Conservation (phyloP, 305 asterid genomes). For the Rubia peregrina region DNA sequence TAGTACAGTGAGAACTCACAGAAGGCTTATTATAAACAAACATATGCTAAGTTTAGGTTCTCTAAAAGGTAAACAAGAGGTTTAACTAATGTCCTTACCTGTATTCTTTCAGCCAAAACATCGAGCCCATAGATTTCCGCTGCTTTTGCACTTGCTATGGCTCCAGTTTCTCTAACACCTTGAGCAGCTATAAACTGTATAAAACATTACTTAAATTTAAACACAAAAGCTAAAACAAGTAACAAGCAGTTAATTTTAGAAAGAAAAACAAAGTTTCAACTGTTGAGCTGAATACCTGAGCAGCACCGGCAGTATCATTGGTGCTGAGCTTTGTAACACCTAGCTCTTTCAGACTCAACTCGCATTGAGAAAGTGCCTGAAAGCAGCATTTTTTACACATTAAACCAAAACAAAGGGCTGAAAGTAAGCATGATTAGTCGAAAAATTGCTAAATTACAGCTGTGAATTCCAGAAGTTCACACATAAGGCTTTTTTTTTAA, state of each 20-base stretch:
- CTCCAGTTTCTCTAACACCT: constrained; percentile 61
- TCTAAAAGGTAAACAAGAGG: neutral
- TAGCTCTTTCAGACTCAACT: constrained; percentile 39
- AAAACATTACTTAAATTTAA: constrained; percentile 25
- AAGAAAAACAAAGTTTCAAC: neutral
- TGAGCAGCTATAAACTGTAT: constrained; percentile 55
- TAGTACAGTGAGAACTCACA: no score
- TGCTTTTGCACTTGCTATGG: constrained; percentile 76
- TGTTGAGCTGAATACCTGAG: constrained; percentile 46
- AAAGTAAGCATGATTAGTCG: neutral
- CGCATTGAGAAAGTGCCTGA: constrained; percentile 77
- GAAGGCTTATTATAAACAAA: neutral
- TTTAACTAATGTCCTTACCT: constrained; percentile 31
- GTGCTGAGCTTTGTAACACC: constrained; percentile 43
- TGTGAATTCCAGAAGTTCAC: neutral
- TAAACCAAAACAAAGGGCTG: constrained; percentile 9
- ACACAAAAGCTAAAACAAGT: constrained; percentile 12
- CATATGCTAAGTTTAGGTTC: neutral
- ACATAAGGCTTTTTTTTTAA: neutral
- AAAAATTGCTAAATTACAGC: neutral
- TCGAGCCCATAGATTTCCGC: constrained; percentile 74
- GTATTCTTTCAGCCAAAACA: constrained; percentile 64
- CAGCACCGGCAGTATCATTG: constrained; percentile 69
- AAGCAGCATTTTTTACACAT: constrained; percentile 13
- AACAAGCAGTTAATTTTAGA: neutral